Evolutionary conservation across 495 filamentous ascomycete species (phyloP), one percentile per base, ranked within the genome.

Genomic region (Sphaerosporella brunnea): DNA sequence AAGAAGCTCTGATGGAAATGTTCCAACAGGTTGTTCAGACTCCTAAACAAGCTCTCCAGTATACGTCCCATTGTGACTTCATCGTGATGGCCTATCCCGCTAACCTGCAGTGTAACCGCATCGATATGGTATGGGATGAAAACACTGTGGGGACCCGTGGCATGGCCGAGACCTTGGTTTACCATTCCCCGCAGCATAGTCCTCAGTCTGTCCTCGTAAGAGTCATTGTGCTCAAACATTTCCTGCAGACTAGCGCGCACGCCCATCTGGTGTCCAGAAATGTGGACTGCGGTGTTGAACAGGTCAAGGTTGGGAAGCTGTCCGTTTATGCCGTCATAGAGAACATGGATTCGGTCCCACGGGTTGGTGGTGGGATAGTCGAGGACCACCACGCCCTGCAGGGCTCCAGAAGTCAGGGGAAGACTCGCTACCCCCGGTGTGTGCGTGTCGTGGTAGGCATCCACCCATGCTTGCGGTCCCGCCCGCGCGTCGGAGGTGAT

Each of bases 121-220:
- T 97, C 92, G 51, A 97, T 84, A 58, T 96, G 90, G 62, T 96
- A 97, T 0, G 90, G 88, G 59, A 97, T 93, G 63, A 97, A 97
- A 50, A 77, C 79, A 66, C 82, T 90, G 55, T 97, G 90, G 1
- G 88, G 78, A 8, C 90, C 90, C 10, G 82, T 79, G n/a, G 86
- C 81, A 54, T 85, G 78, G 2, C 90, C 90, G 4, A 93, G 69
- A 0, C 79, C 84, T 65, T 96, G 90, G 56, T 80, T 84, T 47
- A 92, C 66, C 84, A 97, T 93, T 28, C 90, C 88, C 34, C 87
- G 74, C 20, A 94, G 68, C 73, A 96, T 93, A 10, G 88, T 95
- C 53, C 79, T 68, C 42, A 97, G 69, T 36, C 92, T 78, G 53
- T 81, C 79, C 23, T 73, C 63, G 64, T 97, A 97, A 62, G 69